Evolutionary conservation across 441 rosid genomes (phyloP), one percentile per base, ranked within the genome.

Genomic region (Mallotus repandus): DNA sequence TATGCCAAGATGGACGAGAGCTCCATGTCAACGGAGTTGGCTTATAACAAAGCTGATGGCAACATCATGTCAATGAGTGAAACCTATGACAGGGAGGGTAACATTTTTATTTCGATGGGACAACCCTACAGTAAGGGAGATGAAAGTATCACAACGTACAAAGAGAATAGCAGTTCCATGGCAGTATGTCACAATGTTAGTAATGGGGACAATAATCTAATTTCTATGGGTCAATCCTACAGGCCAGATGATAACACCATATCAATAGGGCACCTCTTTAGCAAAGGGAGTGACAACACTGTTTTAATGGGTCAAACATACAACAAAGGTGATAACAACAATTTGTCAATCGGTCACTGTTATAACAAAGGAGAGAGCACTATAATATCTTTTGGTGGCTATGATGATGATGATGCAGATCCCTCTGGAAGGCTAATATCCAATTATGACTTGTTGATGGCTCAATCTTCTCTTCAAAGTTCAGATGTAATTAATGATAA

Each of bases 381-480:
- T 54, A 88, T 85, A 46, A 85, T 89, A 74, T 86, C 97, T 41
- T 89, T 91, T 78, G 98, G 92, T 73, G 91, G 89, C 54, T 83
- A 78, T 83, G 87, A 81, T 80, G 93, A 86, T 50, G 84, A 86
- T 58, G 89, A 75, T 79, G 62, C 80, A 72, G 81, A 83, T 76
- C 78, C 83, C 16, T 83, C 91, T 4, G 84, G 85, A 25, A 74
- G 77, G 60, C 83, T 88, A 41, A 73, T 81, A 21, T 78, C 88
- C 22, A 80, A 73, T 70, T 87, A 84, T 77, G 93, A 86, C 66
- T 78, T 84, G 72, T 76, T 88, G 77, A 78, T 86, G 80, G 77
- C 85, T 63, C 86, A 82, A 65, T 48, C 81, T 71, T 81, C 85
- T 61, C 75, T 78, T 70, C 84, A 72, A 43, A 63, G 60, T 22